Base-by-base conservation (phyloP, 164 flowering plant genomes). In the Aristolochia contorta region DNA sequence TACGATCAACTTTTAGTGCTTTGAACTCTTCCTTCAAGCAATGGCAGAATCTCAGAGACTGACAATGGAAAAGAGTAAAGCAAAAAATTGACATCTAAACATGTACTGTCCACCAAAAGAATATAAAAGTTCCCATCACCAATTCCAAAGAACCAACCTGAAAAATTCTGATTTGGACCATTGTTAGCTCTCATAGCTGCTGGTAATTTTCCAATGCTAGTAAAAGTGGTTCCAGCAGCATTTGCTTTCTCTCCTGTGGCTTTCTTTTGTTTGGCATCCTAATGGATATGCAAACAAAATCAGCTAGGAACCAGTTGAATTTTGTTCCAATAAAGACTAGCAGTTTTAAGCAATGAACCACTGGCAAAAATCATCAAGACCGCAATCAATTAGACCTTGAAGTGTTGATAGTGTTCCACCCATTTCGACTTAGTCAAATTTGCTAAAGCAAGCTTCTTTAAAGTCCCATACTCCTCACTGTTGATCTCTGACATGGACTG, bases 371-470 rank as follows among this genome's bases (percentile, higher is more conserved):
- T 37, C 43, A 37, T 4, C 43, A 60, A 49, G 46, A 16, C 33
- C 8, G 43, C 22, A 4, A 60, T 60, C 55, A 32, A 30, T 50
- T 49, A n/a, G 43, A 86, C 98, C 97, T 93, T 87, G 33, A 84
- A 76, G 30, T 27, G 60, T 54, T 69, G 75, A 70, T 84, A 82
- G 63, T 20, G 64, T 66, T 82, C 92, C 60, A 88, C 84, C 99
- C 96, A 93, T 55, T 77, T 77, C 23, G 86, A 81, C 69, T 84
- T 90, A 6, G 79, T 65, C 53, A 59, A 66, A 75, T 75, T 77
- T 59, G 66, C 68, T 43, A 90, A 72, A 5, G 76, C 81, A 60
- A 86, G 82, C 74, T 74, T 83, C 80, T 76, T 85, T 63, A 93
- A 43, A 52, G 70, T 73, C 69, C 75, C 77, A 65, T 81, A 82